phyloP scores from a whole-genome alignment of 345 rosid genomes.

The Brassica incana region DNA sequence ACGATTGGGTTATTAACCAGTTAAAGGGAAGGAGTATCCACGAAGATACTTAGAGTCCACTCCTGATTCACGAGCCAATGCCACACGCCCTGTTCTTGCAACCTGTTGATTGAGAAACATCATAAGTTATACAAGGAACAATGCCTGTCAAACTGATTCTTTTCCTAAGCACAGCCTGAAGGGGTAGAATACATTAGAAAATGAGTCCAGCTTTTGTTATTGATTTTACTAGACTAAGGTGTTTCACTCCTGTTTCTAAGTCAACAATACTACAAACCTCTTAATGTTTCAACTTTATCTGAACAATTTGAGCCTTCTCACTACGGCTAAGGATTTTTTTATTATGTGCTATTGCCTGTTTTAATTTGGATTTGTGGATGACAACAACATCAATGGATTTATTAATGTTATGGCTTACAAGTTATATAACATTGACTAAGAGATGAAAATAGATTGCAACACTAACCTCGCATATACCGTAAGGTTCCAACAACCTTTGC shows the following conservation, averaged over 20 bases:
- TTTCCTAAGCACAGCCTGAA: neutral
- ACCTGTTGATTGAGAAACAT: conserved; percentile 48
- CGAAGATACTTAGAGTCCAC: conserved; percentile 86
- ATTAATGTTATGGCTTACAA: neutral
- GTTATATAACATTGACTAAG: neutral
- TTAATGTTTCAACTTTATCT: neutral
- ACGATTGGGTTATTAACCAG: conserved; percentile 13
- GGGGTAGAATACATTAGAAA: neutral
- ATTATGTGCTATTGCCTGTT: neutral
- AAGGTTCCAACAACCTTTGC: conserved; percentile 77
- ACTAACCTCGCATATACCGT: conserved; percentile 95
- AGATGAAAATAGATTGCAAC: conserved; percentile 11
- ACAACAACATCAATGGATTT: neutral
- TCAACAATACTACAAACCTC: conserved; percentile 8
- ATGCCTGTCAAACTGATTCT: conserved; percentile 11
- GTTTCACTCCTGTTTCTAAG: neutral
- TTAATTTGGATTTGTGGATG: neutral
- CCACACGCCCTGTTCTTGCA: conserved; percentile 92
- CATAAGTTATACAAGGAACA: neutral
- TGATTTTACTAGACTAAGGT: neutral
- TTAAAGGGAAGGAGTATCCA: conserved; percentile 75
- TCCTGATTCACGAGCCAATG: conserved; percentile 83
- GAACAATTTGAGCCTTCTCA: neutral
- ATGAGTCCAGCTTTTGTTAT: neutral
- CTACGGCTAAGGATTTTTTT: neutral